Evolutionary conservation across 768 basidiomycete species (phyloP), one percentile per base, ranked within the genome.

Genomic region (Tulasnella calospora): DNA sequence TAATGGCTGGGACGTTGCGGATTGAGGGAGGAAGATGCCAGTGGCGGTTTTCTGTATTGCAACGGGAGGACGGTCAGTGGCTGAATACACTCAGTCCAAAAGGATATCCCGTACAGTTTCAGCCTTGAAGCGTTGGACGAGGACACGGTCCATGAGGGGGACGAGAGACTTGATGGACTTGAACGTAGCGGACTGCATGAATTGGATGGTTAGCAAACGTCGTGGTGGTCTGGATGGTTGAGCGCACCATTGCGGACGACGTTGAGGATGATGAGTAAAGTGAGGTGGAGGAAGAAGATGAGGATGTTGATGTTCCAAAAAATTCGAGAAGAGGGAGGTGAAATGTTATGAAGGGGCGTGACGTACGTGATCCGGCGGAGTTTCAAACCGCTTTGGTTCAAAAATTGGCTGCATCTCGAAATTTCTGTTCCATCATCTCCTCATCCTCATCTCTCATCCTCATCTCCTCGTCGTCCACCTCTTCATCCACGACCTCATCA

Each of bases 41-140:
- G 92, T 86, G 3, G 98, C 93, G n/a, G 97, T 99, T 96, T 99
- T 98, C 96, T 98, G 81, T 12, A 17, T n/a, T 1, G 30, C n/a
- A 44, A n/a, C n/a, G 35, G 67, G 17, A 9, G 47, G 55, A 35
- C 47, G 73, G 41, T 72, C 71, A 35, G 78, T 35, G 76, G 30
- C 3, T 6, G 8, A 27, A 69, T 13, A 21, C 41, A 41, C 38
- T 36, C 17, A n/a, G 30, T 9, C 35, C 57, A 33, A 30, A 12
- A 40, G 9, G 40, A 40, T 7, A 3, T n/a, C 23, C 7, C 93
- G 80, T 82, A 98, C 96, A 10, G 95, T 94, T 81, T 97, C 96
- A 41, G 94, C 88, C 88, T 98, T 99, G 91, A 97, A 97, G 78
- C 96, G 90, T 86, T 98, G 97, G 80, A 99, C 96, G 81, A 99